Evolutionary conservation across 2,329 filamentous ascomycete species (phyloP).

Genomic region (Cercospora canescens): DNA sequence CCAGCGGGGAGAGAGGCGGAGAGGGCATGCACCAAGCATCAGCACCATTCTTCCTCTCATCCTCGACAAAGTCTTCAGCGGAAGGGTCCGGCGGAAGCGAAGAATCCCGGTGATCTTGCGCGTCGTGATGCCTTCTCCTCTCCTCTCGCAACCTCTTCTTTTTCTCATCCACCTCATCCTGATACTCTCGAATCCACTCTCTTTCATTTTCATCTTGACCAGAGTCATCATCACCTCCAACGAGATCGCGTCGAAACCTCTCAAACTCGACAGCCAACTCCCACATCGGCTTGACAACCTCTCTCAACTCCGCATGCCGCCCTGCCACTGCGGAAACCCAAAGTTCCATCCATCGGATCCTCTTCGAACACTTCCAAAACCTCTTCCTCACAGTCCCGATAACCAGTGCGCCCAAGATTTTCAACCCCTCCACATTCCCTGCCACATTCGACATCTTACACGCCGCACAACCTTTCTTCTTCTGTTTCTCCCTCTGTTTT

Average conservation of each 20-base stretch:
- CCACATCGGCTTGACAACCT: constrained; percentile 12
- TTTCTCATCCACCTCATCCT: neutral
- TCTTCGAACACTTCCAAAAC: constrained; percentile 29
- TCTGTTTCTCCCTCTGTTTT: neutral
- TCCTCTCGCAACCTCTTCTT: neutral
- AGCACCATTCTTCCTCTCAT: neutral
- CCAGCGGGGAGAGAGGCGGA: neutral
- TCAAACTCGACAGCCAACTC: constrained; percentile 12
- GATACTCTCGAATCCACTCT: neutral
- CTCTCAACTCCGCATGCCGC: neutral
- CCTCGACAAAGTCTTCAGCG: neutral
- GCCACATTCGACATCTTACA: constrained; percentile 23
- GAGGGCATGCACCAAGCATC: neutral
- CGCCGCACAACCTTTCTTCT: constrained; percentile 24
- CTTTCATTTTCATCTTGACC: neutral
- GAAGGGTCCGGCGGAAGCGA: neutral
- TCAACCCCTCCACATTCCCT: constrained; percentile 16
- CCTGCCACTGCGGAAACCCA: constrained; percentile 15
- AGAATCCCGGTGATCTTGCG: neutral
- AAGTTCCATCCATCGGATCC: constrained; percentile 26
- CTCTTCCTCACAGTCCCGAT: constrained; percentile 25
- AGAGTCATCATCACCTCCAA: neutral
- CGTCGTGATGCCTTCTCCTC: neutral
- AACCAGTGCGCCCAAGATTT: constrained; percentile 25
- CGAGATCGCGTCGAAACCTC: neutral